Evolutionary conservation across 2,329 filamentous ascomycete species (phyloP).

Genomic region (Hymenoscyphus occultus): DNA sequence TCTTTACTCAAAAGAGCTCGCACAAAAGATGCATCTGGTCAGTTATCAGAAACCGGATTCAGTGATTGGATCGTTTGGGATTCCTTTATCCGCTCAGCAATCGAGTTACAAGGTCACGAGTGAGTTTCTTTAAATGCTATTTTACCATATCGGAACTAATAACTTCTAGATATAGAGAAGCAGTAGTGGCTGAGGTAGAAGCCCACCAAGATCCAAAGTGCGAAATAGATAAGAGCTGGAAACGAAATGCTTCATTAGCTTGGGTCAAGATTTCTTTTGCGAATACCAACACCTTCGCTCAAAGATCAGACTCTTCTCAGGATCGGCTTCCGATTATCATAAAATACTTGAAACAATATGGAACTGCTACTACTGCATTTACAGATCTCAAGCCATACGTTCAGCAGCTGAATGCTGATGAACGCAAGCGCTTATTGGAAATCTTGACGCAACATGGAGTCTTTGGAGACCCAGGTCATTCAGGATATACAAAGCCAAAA

Average conservation of each 20-base stretch:
- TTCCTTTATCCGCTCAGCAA: constrained; percentile 31
- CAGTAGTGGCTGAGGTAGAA: constrained; percentile 30
- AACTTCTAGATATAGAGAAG: constrained; percentile 18
- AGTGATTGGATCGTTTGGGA: constrained; percentile 38
- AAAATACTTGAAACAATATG: constrained; percentile 33
- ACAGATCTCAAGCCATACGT: constrained; percentile 33
- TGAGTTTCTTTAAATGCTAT: constrained; percentile 20
- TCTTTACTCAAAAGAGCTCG: constrained; percentile 32
- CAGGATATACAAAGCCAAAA: constrained; percentile 1
- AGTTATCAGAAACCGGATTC: constrained; percentile 31
- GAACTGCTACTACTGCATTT: constrained; percentile 33
- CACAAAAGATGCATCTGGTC: constrained; percentile 29
- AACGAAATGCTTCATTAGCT: constrained; percentile 36
- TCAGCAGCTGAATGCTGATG: constrained; percentile 22
- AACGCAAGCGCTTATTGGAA: constrained; percentile 22
- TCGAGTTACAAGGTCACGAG: constrained; percentile 25
- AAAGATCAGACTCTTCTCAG: constrained; percentile 5
- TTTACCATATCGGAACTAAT: constrained; percentile 8
- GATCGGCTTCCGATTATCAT: constrained; percentile 22
- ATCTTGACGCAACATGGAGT: constrained; percentile 15
- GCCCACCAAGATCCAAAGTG: constrained; percentile 33
- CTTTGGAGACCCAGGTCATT: constrained; percentile 11
- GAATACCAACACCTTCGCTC: constrained; percentile 12
- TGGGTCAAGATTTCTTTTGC: constrained; percentile 29
- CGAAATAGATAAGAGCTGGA: constrained; percentile 36